Evolutionary conservation across 2,329 filamentous ascomycete species (phyloP), one percentile per base, ranked within the genome.

Genomic region (Pestalotiopsis sp.): DNA sequence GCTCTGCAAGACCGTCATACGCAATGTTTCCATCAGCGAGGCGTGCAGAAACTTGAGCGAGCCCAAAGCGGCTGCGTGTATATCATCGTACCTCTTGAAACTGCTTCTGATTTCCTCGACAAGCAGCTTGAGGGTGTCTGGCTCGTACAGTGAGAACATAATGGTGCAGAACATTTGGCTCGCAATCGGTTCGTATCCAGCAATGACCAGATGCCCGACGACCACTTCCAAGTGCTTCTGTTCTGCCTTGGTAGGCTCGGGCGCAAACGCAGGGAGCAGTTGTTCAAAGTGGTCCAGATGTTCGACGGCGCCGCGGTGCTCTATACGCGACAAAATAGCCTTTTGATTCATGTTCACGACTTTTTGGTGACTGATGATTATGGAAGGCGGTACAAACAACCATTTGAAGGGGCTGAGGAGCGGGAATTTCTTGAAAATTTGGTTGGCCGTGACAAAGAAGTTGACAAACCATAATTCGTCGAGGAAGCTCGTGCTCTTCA

Each of bases 261-360:
- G 70, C 11, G 52, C 61, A 31, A 74, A 70, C 2, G 68, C 52
- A 1, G 72, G 72, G 4, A 74, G 13, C 1, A 76, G 58, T 36
- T 73, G 70, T n/a, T 76, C 74, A 31, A 75, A 68, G 40, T 75
- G 73, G 70, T 77, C 75, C 4, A 70, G 38, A 57, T 75, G 72
- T 57, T 72, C 60, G 3, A 68, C 69, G 20, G 71, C 67, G 13
- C 72, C 73, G 4, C 72, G 71, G 11, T 68, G 70, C 20, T 72
- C 68, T 31, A 76, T 72, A 7, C 74, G 73, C 23, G 45, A 23
- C 25, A 71, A 45, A 0, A 74, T 57, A 5, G 71, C 72, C 17
- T 73, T 40, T 1, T n/a, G 12, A 62, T 73, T 75, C 58, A 67
- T 49, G 9, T 36, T 57, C 4, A 73, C 52, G 2, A 73, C 59